Conservation (phyloP, 2,329 filamentous ascomycete species). For the Zymoseptoria passerinii region DNA sequence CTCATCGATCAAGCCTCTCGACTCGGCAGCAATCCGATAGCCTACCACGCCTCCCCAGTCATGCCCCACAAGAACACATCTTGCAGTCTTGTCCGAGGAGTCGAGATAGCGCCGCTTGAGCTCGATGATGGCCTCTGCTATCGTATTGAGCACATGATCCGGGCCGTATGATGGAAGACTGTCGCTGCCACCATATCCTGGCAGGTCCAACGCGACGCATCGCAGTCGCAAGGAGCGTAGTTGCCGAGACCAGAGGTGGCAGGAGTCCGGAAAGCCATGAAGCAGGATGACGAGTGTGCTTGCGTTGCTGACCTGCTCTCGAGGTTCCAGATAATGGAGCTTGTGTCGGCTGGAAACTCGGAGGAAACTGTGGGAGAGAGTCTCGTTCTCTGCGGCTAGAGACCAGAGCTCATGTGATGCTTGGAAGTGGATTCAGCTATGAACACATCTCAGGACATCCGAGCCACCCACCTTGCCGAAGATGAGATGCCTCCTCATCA, state of each 20-base stretch:
- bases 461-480: conserved; percentile 3
- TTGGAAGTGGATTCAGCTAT: conserved; percentile 22
- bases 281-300: conserved; percentile 39
- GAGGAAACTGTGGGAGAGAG: conserved; percentile 45
- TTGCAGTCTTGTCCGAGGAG: conserved; percentile 16
- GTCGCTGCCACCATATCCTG: conserved; percentile 52
- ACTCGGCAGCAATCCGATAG: conserved; percentile 51
- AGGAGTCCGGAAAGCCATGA: conserved; percentile 54
- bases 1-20: conserved; percentile 46
- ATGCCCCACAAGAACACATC: conserved; percentile 38
- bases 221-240: conserved; percentile 35
- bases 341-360: conserved; percentile 41
- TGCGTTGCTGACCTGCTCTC: not conserved
- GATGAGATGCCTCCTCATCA: conserved; percentile 1
- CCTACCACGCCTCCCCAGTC: conserved; percentile 43
- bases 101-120: conserved; percentile 41
- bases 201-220: conserved; percentile 50
- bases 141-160: conserved; percentile 44
- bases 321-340: conserved; percentile 44
- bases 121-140: conserved; percentile 46
- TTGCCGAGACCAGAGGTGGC: conserved; percentile 45
- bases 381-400: conserved; percentile 38
- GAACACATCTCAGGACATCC: not conserved
- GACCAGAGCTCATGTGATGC: conserved; percentile 49
- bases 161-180: conserved; percentile 42